phyloP scores from a whole-genome alignment of 108 stramenopile species.

The Cyclotella distinguenda region DNA sequence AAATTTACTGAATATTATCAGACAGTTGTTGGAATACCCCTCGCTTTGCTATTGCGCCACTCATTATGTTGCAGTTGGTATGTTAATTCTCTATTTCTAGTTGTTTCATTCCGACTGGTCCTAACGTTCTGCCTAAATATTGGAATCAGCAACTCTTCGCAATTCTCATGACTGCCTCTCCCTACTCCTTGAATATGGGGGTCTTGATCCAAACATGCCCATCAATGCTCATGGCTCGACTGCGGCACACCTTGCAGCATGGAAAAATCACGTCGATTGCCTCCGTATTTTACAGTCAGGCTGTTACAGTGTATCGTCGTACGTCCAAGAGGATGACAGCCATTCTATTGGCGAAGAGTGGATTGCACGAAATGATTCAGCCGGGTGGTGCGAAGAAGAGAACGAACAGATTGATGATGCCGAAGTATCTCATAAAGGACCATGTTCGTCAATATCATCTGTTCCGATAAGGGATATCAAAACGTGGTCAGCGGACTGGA shows the following conservation, averaged over 20 bases:
- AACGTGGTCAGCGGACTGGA: conserved; percentile 30
- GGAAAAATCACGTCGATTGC: conserved; percentile 37
- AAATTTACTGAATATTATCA: conserved; percentile 10
- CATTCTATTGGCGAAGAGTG: conserved; percentile 2
- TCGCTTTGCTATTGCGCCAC: conserved; percentile 26
- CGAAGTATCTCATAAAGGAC: background rate
- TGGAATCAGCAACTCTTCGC: conserved; percentile 20
- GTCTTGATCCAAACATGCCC: conserved; percentile 28
- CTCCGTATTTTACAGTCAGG: conserved; percentile 20
- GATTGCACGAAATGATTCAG: background rate
- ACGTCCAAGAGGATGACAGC: conserved; percentile 6
- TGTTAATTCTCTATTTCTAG: background rate
- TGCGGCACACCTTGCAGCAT: conserved; percentile 39
- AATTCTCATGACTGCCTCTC: conserved; percentile 31
- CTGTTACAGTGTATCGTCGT: conserved; percentile 3
- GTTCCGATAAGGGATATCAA: background rate
- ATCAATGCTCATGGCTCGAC: conserved; percentile 34
- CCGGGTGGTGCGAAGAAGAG: background rate
- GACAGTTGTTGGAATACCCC: conserved; percentile 30
- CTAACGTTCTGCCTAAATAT: background rate
- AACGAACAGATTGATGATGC: background rate
- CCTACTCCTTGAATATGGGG: conserved; percentile 27
- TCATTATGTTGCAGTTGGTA: conserved; percentile 34
- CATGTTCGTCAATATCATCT: conserved; percentile 5
- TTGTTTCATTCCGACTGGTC: background rate